A percentile compares a stretch with the other conserved stretches of the same genome.
phyloP scores from a whole-genome alignment of 2,329 filamentous ascomycete species.

The Celoporthe dispersa region DNA sequence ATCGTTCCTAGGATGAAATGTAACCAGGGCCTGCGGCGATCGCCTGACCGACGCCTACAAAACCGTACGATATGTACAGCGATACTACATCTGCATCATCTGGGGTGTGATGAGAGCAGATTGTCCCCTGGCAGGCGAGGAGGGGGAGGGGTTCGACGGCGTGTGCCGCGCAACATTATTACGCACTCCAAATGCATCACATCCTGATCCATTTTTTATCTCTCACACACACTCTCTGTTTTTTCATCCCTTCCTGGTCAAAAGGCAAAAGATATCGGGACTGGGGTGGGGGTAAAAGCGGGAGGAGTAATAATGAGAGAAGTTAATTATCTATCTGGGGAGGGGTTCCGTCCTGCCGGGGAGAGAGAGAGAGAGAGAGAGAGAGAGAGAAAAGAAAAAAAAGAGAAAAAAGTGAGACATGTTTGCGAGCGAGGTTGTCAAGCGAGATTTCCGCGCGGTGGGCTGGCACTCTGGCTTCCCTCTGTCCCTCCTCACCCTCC shows the following conservation, averaged over 20 bases:
- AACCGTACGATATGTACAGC: background rate
- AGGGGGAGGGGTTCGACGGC: background rate
- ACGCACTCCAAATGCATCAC: background rate
- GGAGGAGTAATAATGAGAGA: background rate
- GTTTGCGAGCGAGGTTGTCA: background rate
- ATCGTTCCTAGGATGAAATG: background rate
- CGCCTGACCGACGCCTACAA: background rate
- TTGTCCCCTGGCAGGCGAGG: background rate
- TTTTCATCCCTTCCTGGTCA: background rate
- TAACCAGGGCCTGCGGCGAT: background rate
- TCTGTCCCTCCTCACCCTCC: background rate
- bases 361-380: background rate
- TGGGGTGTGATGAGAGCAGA: background rate
- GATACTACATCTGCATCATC: background rate
- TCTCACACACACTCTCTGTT: background rate
- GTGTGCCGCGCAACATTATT: background rate
- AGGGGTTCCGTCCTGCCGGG: no score
- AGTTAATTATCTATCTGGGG: background rate
- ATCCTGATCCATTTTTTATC: background rate
- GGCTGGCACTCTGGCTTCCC: background rate
- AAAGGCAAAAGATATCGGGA: background rate
- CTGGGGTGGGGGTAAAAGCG: background rate
- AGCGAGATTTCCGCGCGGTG: slow-evolving; percentile 1
- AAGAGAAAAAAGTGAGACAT: background rate
- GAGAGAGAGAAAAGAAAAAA: background rate